phyloP scores from a whole-genome alignment of 257 asterid species.

The Jaltomata sinuosa region DNA sequence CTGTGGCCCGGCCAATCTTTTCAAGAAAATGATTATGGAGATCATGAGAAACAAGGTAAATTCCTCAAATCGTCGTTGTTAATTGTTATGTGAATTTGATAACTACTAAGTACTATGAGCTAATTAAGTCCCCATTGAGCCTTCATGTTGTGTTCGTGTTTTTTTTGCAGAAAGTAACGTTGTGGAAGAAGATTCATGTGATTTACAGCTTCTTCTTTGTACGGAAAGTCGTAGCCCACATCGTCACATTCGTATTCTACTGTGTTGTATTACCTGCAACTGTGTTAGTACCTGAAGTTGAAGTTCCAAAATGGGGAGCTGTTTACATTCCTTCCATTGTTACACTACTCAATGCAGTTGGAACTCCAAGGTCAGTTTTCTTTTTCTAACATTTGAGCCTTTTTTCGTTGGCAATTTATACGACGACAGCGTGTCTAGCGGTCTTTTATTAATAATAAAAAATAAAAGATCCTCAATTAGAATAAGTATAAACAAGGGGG shows the following conservation, averaged over 20 bases:
- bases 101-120: neutral
- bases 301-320: conserved; percentile 63
- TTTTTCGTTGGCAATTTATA: no score
- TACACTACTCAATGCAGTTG: conserved; percentile 45
- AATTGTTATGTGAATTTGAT: neutral
- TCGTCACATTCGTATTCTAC: conserved; percentile 58
- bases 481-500: no score
- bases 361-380: conserved; percentile 58
- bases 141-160: neutral
- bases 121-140: neutral
- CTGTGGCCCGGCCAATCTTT: conserved; percentile 76
- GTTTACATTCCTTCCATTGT: conserved; percentile 38
- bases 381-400: neutral
- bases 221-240: conserved; percentile 53
- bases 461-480: no score
- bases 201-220: conserved; percentile 74
- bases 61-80: neutral
- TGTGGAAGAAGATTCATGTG: conserved; percentile 53
- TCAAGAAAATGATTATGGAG: conserved; percentile 48
- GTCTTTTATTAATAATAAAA: no score
- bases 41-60: conserved; percentile 53
- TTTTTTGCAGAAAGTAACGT: conserved; percentile 49
- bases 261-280: conserved; percentile 61
- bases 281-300: conserved; percentile 55
- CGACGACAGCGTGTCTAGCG: no score